phyloP scores from a whole-genome alignment of 768 basidiomycete genomes.

The Pseudohyphozyma bogoriensis region DNA sequence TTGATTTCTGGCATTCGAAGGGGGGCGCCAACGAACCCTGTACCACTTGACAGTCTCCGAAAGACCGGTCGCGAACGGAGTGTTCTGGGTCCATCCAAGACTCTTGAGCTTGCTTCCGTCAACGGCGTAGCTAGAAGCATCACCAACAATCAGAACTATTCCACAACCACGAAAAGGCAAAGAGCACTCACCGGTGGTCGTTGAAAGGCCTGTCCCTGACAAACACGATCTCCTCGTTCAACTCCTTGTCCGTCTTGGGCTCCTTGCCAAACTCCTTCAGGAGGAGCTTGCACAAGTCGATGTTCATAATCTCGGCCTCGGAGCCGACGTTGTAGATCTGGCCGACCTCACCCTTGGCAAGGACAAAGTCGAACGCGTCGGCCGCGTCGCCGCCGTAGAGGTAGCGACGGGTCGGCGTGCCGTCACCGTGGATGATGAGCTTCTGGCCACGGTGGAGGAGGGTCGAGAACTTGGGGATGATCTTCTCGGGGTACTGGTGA shows the following conservation, averaged over 20 bases:
- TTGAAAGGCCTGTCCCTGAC: background rate
- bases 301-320: background rate
- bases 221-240: background rate
- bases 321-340: conserved; percentile 6
- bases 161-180: too few relatives aligned
- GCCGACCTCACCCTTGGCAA: background rate
- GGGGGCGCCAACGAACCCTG: too few relatives aligned
- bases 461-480: background rate
- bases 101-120: background rate
- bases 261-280: background rate
- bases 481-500: conserved; percentile 2
- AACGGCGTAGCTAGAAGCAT: too few relatives aligned
- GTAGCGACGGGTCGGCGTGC: background rate
- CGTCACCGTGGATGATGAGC: conserved; percentile 7
- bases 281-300: conserved; percentile 4
- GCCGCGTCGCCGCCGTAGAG: conserved; percentile 4
- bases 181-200: background rate
- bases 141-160: too few relatives aligned
- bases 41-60: background rate
- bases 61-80: background rate
- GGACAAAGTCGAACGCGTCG: conserved; percentile 2
- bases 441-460: conserved; percentile 1
- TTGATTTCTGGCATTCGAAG: too few relatives aligned
- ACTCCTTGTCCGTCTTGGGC: background rate
- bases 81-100: background rate